Conservation (phyloP, 2,329 filamentous ascomycete species). For the Ceratocystis papillata region DNA sequence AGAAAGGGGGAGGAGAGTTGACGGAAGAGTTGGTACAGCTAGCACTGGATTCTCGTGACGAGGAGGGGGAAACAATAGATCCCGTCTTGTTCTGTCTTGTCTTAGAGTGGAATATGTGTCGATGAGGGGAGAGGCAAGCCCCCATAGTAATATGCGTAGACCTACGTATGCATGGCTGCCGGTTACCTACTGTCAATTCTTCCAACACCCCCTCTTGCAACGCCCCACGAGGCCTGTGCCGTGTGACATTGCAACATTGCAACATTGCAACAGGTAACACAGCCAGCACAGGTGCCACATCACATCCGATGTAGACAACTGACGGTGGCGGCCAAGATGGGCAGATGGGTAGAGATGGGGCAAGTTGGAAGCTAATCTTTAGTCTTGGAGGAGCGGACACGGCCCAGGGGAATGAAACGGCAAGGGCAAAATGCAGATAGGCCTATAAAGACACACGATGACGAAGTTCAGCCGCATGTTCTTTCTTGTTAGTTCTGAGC, state of each 20-base stretch:
- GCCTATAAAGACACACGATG: neutral
- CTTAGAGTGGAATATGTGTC: neutral
- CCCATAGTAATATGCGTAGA: too few species aligned
- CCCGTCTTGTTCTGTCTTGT: neutral
- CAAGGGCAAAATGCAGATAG: too few species aligned
- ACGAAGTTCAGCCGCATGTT: neutral
- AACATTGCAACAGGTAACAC: neutral
- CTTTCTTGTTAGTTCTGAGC: neutral
- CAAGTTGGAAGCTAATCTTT: too few species aligned
- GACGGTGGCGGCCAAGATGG: neutral
- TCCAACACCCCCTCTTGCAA: neutral
- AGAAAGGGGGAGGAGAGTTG: neutral
- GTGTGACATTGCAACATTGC: neutral
- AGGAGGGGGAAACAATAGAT: neutral
- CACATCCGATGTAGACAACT: neutral
- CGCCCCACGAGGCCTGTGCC: neutral
- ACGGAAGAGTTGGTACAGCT: neutral
- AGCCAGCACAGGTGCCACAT: neutral
- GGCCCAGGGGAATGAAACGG: neutral
- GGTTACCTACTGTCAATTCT: neutral
- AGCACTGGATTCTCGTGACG: neutral
- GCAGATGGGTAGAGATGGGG: neutral
- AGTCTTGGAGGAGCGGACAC: neutral
- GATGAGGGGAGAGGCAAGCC: neutral
- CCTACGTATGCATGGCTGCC: neutral